Conservation (phyloP, 2,329 filamentous ascomycete species). For the Pochonia chlamydosporia region DNA sequence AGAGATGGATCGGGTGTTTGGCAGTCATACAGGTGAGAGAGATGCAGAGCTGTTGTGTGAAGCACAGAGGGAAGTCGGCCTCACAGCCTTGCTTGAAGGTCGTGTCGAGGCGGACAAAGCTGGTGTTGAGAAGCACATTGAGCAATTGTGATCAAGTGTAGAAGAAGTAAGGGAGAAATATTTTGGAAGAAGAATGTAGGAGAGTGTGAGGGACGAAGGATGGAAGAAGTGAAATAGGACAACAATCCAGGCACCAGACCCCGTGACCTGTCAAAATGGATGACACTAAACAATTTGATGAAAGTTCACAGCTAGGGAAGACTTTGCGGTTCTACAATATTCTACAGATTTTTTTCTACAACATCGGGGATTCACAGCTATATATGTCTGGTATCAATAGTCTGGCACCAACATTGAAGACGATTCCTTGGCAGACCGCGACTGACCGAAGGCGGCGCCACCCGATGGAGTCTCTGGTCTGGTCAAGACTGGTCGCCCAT, state of each 20-base stretch:
- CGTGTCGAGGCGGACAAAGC: neutral
- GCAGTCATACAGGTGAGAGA: slow-evolving; percentile 26
- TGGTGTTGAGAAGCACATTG: neutral
- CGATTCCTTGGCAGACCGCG: too few relatives aligned
- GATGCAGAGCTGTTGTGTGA: slow-evolving; percentile 18
- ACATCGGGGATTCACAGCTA: too few relatives aligned
- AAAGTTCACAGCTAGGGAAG: too few relatives aligned
- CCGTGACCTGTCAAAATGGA: neutral
- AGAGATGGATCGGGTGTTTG: slow-evolving; percentile 48
- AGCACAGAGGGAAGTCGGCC: slow-evolving; percentile 17
- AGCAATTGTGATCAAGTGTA: neutral
- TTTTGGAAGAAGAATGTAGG: too few relatives aligned
- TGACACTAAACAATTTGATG: neutral
- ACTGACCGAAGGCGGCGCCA: neutral
- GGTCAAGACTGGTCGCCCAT: too few relatives aligned
- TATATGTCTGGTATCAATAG: too few relatives aligned
- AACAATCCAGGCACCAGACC: too few relatives aligned
- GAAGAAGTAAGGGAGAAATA: neutral
- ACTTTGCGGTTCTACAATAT: too few relatives aligned
- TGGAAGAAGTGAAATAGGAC: too few relatives aligned
- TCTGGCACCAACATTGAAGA: too few relatives aligned
- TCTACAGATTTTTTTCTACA: too few relatives aligned
- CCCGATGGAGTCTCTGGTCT: neutral
- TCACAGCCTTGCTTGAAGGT: slow-evolving; percentile 10
- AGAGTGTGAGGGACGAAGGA: too few relatives aligned